These are phyloP conservation scores for Heteromeles arbutifolia DNA, from an alignment of 306 rosid species.

Conservation along the genomic window DNA sequence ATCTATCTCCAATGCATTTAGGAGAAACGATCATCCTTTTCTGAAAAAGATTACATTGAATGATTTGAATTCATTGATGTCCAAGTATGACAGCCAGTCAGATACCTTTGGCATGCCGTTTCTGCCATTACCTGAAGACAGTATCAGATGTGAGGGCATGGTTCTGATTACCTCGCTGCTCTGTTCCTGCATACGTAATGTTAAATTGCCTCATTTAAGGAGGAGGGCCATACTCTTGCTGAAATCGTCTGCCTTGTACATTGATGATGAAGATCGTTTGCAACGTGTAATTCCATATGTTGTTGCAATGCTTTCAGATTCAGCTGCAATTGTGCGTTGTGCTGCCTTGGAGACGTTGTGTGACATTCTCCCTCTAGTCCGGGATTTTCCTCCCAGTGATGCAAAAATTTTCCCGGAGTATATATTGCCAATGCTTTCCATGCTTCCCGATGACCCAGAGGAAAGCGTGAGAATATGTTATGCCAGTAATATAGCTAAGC, in stretches of 20 bases:
- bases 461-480: slow-evolving; percentile 97
- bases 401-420: slow-evolving; percentile 94
- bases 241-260: slow-evolving; percentile 79
- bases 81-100: slow-evolving; percentile 80
- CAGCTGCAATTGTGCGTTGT: slow-evolving; percentile 92
- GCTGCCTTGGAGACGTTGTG: slow-evolving; percentile 93
- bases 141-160: slow-evolving; percentile 94
- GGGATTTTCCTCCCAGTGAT: slow-evolving; percentile 97
- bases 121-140: slow-evolving; percentile 67
- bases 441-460: slow-evolving; percentile 99
- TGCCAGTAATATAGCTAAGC: slow-evolving; percentile 87
- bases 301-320: slow-evolving; percentile 85
- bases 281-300: slow-evolving; percentile 93
- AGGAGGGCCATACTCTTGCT: slow-evolving; percentile 84
- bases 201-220: slow-evolving; percentile 85
- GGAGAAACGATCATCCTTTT: slow-evolving; percentile 79
- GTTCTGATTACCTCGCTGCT: slow-evolving; percentile 88
- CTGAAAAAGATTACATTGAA: slow-evolving; percentile 66
- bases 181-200: slow-evolving; percentile 91
- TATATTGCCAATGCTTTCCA: slow-evolving; percentile 95
- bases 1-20: slow-evolving; percentile 67
- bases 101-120: slow-evolving; percentile 88
- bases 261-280: slow-evolving; percentile 90
- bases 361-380: slow-evolving; percentile 84
- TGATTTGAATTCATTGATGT: slow-evolving; percentile 67